phyloP scores from a whole-genome alignment of 331 rosid species.

The Malus hybrid region DNA sequence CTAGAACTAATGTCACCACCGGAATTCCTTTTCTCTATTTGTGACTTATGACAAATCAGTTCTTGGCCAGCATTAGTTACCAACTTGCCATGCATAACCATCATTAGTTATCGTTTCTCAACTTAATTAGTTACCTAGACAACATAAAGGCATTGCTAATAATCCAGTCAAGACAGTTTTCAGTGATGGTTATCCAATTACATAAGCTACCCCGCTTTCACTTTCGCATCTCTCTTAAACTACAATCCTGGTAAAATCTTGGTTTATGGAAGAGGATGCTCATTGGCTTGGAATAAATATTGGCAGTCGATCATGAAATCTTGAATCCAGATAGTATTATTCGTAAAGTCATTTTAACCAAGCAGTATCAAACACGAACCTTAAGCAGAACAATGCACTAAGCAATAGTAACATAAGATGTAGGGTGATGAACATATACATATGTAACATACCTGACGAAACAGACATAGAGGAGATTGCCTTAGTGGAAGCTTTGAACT shows the following conservation, averaged over 20 bases:
- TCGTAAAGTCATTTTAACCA: neutral
- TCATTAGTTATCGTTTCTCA: neutral
- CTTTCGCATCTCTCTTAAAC: neutral
- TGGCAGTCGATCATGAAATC: neutral
- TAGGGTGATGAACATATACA: neutral
- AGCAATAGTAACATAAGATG: neutral
- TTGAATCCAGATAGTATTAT: neutral
- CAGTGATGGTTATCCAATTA: neutral
- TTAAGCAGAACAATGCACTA: neutral
- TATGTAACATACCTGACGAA: constrained; percentile 56
- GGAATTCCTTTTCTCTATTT: neutral
- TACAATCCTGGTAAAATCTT: neutral
- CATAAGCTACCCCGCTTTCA: neutral
- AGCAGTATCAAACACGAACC: neutral
- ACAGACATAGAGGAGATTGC: constrained; percentile 70
- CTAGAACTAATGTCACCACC: neutral
- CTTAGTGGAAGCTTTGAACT: constrained; percentile 79
- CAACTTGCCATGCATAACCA: neutral
- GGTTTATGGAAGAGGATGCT: neutral
- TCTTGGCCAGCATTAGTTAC: neutral
- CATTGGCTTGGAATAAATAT: neutral
- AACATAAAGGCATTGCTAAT: neutral
- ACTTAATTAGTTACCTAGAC: neutral
- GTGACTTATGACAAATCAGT: neutral
- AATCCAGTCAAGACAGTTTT: neutral